Conservation (phyloP, 2,329 filamentous ascomycete genomes). For the Fusarium chuoi region DNA sequence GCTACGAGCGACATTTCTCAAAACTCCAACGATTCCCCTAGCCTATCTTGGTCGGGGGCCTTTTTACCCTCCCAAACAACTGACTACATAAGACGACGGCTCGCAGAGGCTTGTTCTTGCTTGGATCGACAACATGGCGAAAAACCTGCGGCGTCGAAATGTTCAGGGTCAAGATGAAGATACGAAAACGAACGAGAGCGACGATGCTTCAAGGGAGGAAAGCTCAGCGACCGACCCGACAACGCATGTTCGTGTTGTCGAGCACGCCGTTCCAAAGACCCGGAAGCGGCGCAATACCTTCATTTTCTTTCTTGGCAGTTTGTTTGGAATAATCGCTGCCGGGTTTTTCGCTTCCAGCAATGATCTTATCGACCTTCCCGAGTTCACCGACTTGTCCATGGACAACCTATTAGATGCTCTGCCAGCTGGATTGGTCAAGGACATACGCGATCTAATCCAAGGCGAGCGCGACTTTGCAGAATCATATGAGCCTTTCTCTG, state of each 20-base stretch:
- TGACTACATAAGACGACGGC: slow-evolving; percentile 26
- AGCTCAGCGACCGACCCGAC: slow-evolving; percentile 41
- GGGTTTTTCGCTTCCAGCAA: slow-evolving; percentile 90
- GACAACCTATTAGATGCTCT: slow-evolving; percentile 88
- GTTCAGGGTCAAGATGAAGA: slow-evolving; percentile 33
- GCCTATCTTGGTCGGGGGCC: background rate
- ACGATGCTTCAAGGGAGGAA: slow-evolving; percentile 43
- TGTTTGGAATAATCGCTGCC: slow-evolving; percentile 91
- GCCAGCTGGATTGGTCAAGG: slow-evolving; percentile 84
- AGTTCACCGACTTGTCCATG: slow-evolving; percentile 78
- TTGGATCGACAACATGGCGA: slow-evolving; percentile 43
- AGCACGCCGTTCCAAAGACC: slow-evolving; percentile 57
- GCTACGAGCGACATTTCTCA: slow-evolving; percentile 23
- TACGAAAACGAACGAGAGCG: slow-evolving; percentile 32
- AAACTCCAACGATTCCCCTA: slow-evolving; percentile 2
- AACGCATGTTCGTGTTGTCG: slow-evolving; percentile 56
- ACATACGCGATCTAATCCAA: slow-evolving; percentile 87
- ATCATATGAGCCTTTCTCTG: slow-evolving; percentile 92
- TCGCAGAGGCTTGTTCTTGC: slow-evolving; percentile 30
- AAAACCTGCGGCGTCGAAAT: slow-evolving; percentile 49
- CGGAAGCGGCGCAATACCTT: slow-evolving; percentile 81
- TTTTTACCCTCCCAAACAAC: background rate
- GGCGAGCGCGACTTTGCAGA: slow-evolving; percentile 85
- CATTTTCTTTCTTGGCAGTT: slow-evolving; percentile 85
- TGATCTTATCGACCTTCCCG: slow-evolving; percentile 85